A percentile compares a stretch with the other conserved stretches of the same genome.
phyloP scores from a whole-genome alignment of 768 basidiomycete species.

The Kwoniella dejecticola region DNA sequence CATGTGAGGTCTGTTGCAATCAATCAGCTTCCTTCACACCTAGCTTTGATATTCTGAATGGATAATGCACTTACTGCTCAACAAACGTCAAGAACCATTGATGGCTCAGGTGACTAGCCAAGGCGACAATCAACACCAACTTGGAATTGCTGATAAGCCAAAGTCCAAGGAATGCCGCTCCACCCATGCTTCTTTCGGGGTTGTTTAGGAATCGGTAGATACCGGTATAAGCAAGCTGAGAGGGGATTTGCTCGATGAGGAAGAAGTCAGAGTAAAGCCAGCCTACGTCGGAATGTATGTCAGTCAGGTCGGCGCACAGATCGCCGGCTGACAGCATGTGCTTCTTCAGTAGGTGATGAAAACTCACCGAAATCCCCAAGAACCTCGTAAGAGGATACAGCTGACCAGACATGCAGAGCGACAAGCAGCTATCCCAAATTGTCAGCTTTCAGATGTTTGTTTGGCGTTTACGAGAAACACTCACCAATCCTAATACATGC shows the following conservation, averaged over 20 bases:
- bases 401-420: constrained; percentile 86
- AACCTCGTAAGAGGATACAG: constrained; percentile 85
- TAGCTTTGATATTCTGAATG: no score
- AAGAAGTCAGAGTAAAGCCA: constrained; percentile 99
- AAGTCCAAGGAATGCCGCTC: constrained; percentile 91
- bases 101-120: constrained; percentile 81
- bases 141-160: constrained; percentile 89
- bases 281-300: constrained; percentile 59
- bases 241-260: constrained; percentile 81
- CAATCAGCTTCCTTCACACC: no score
- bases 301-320: not conserved
- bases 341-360: not conserved
- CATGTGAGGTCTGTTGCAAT: constrained; percentile 84
- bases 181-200: constrained; percentile 87
- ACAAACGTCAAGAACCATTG: constrained; percentile 95
- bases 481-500: constrained; percentile 82
- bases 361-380: constrained; percentile 83
- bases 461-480: no score
- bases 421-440: constrained; percentile 66
- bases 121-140: constrained; percentile 80
- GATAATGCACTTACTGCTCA: constrained; percentile 70
- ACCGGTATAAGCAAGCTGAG: constrained; percentile 89
- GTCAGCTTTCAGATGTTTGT: not conserved
- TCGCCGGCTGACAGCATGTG: not conserved
- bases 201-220: constrained; percentile 97